Conservation (phyloP, 2,329 filamentous ascomycete genomes). For the Ceratocystis colombiana region DNA sequence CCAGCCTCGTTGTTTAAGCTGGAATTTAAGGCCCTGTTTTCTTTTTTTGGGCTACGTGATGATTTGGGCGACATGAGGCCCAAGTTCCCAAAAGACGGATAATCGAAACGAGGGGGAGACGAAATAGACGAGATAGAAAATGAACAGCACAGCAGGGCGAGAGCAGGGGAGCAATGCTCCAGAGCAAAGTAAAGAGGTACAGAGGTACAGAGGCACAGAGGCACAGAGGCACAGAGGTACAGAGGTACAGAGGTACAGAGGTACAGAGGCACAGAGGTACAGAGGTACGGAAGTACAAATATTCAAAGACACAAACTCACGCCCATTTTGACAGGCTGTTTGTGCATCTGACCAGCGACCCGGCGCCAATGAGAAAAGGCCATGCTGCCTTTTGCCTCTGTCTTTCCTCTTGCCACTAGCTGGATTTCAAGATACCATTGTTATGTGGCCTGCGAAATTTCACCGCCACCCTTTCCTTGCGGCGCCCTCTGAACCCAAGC, state of each 20-base stretch:
- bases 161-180: not conserved
- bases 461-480: slow-evolving; percentile 1
- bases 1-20: slow-evolving; percentile 6
- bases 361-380: not conserved
- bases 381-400: not conserved
- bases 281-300: not conserved
- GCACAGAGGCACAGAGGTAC: not conserved
- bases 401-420: not conserved
- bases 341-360: not conserved
- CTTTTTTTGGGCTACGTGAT: not conserved
- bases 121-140: not conserved
- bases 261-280: not conserved
- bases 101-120: not conserved
- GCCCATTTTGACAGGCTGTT: not conserved
- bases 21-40: slow-evolving; percentile 5
- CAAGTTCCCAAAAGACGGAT: not conserved
- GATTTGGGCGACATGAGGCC: not conserved
- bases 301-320: not conserved
- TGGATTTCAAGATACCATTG: not conserved
- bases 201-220: not conserved
- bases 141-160: not conserved
- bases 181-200: not conserved
- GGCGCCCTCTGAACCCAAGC: not conserved
- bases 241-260: not conserved
- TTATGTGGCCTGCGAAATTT: not conserved